Evolutionary conservation across 768 basidiomycete species (phyloP), one percentile per base, ranked within the genome.

Genomic region (Amanita jacksonii): DNA sequence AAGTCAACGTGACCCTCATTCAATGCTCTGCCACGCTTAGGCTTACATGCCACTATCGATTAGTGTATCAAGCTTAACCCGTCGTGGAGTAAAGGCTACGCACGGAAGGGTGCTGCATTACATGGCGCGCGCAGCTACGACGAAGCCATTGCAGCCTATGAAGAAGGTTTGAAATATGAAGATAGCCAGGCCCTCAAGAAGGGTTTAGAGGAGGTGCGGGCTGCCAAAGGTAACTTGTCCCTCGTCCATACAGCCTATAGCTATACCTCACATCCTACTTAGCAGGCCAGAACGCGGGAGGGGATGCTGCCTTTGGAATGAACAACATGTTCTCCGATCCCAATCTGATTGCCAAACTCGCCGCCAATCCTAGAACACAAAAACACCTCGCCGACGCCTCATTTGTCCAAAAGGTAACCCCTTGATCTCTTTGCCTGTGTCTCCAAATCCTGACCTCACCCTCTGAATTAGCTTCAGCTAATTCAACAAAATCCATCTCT

Each of bases 41-140:
- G 46, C 34, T 38, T 16, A 50, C 18, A 27, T 30, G 16, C 24
- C 23, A 34, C 28, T 9, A 28, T 38, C 41, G 33, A 43, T 27
- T 51, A 93, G 89, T 89, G 86, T 49, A 72, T 93, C 57, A 73
- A 75, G 55, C 67, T 85, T 46, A 87, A 83, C 52, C 78, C 87
- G 4, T 66, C 73, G 1, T 96, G 93, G 86, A 68, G 81, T 20
- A 97, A 97, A 60, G 91, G 92, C 5, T 90, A 83, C 65, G 84
- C 82, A 12, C 77, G 93, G 45, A 91, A 91, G 58, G 93, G 93
- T 36, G 92, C 93, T 38, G 93, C 93, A 20, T 64, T 96, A 48
- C 93, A 96, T 55, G 93, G 93, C 24, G 69, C 77, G 27, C 70
- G 72, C 46, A 69, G 73, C 58, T 94, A 77, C 54, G 84, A 81